Base-by-base conservation (phyloP, 345 rosid species). In the Triadica sebifera region DNA sequence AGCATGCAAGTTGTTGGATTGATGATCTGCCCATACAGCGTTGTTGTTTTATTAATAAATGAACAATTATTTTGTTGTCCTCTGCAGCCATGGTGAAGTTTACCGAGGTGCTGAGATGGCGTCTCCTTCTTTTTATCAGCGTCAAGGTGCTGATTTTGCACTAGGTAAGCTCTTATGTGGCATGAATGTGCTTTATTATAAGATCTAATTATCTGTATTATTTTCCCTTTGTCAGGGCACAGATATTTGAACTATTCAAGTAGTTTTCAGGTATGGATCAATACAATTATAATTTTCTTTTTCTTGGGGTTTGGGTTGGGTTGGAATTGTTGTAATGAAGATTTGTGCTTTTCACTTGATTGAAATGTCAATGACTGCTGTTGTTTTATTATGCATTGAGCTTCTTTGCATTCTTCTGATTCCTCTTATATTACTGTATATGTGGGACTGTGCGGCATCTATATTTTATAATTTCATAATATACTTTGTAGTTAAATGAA, bases 261-360 rank as follows among this genome's bases (percentile, higher is more conserved):
- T 63, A 38, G 45, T 41, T 45, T 62, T 47, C 74, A 74, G 81
- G 81, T 69, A 79, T 20, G 59, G 24, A 58, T 6, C 24, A 8
- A 65, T 62, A 24, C 45, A 15, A 22, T 43, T 58, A 12, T 49
- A 16, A 13, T 12, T 66, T 55, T 45, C 0, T 59, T 41, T 11
- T 25, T 25, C 8, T 49, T 4, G n/a, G 17, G 15, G 4, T 45
- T 11, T 55, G n/a, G 1, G 25, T 8, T 55, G 62, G 24, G 62
- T n/a, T 29, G 34, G 34, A 29, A 24, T 58, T 22, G 0, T 24
- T 58, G 13, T 3, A 6, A 22, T 20, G 62, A n/a, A 10, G 25
- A 55, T 10, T 39, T 38, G 25, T 41, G 49, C 37, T 58, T 58
- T 12, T 22, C 0, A 11, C 12, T 58, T 19, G 62, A 58, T 13